Conservation (phyloP, 345 rosid genomes). For the Eucalyptus sp. region DNA sequence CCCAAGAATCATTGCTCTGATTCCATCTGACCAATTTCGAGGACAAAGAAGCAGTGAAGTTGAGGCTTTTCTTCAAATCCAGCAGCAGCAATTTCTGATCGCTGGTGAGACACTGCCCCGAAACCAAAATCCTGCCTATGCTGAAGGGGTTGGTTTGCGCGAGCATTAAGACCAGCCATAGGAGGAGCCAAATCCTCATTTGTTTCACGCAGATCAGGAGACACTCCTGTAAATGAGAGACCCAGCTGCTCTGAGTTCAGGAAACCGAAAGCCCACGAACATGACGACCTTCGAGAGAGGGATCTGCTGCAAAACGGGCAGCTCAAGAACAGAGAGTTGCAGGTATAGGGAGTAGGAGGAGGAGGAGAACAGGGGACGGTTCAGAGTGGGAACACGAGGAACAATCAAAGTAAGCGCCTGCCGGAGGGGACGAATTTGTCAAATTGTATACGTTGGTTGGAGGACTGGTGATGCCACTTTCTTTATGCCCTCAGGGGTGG, state of each 20-base stretch:
- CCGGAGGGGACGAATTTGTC: neutral
- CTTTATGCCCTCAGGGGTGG: neutral
- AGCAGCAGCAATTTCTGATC: constrained; percentile 17
- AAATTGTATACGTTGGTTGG: neutral
- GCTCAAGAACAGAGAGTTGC: neutral
- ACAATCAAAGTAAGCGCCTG: neutral
- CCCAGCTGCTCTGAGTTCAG: neutral
- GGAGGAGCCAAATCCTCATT: constrained; percentile 2
- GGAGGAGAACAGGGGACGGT: neutral
- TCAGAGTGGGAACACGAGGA: neutral
- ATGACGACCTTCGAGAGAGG: neutral
- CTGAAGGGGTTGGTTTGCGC: neutral
- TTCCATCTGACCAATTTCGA: constrained; percentile 11
- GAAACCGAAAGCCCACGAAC: neutral
- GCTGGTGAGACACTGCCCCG: constrained; percentile 7
- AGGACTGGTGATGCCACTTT: neutral
- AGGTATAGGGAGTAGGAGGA: neutral
- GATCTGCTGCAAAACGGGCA: neutral
- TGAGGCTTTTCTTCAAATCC: constrained; percentile 6
- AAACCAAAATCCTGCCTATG: neutral
- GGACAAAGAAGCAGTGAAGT: neutral
- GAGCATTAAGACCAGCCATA: neutral
- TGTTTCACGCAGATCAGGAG: neutral
- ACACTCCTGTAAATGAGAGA: fast-evolving
- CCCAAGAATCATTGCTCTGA: constrained; percentile 9